These are phyloP conservation scores for Penicillium paxilli DNA, from an alignment of 495 filamentous ascomycete genomes.

Conservation along the genomic window DNA sequence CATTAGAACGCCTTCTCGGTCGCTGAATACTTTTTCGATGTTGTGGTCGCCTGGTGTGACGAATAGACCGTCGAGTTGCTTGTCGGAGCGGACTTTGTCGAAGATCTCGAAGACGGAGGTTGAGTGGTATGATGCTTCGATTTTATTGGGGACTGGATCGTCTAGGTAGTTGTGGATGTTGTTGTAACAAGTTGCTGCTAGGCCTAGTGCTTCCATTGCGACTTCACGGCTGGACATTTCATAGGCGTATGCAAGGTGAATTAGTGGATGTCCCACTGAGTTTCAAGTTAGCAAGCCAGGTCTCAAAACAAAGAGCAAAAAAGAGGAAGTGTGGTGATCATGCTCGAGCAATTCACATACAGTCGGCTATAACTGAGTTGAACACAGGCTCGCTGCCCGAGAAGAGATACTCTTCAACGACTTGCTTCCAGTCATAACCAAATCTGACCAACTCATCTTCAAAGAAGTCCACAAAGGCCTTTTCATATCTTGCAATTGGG, in stretches of 20 bases:
- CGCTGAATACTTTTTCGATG: conserved; percentile 63
- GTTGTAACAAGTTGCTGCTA: conserved; percentile 70
- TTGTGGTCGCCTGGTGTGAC: conserved; percentile 58
- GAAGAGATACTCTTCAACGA: conserved; percentile 75
- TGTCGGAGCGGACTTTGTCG: conserved; percentile 52
- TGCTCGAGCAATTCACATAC: conserved; percentile 51
- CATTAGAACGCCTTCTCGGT: conserved; percentile 67
- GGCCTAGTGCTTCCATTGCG: conserved; percentile 78
- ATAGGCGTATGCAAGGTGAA: conserved; percentile 86
- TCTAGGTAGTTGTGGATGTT: conserved; percentile 78
- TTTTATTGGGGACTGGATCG: conserved; percentile 62
- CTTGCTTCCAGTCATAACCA: conserved; percentile 80
- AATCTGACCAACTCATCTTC: conserved; percentile 78
- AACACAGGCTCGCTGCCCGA: conserved; percentile 74
- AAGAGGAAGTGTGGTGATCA: not conserved
- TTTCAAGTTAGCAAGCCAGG: conserved; percentile 14
- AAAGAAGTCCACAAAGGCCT: conserved; percentile 89
- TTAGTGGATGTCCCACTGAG: conserved; percentile 81
- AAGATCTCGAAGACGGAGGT: conserved; percentile 67
- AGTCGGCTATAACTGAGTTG: conserved; percentile 70
- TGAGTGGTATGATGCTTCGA: conserved; percentile 45
- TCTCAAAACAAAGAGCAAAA: not conserved
- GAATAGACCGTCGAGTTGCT: conserved; percentile 57
- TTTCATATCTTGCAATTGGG: conserved; percentile 63
- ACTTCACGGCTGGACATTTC: conserved; percentile 77